Base-by-base conservation (phyloP, 2,329 filamentous ascomycete genomes). In the Exserohilum turcica region DNA sequence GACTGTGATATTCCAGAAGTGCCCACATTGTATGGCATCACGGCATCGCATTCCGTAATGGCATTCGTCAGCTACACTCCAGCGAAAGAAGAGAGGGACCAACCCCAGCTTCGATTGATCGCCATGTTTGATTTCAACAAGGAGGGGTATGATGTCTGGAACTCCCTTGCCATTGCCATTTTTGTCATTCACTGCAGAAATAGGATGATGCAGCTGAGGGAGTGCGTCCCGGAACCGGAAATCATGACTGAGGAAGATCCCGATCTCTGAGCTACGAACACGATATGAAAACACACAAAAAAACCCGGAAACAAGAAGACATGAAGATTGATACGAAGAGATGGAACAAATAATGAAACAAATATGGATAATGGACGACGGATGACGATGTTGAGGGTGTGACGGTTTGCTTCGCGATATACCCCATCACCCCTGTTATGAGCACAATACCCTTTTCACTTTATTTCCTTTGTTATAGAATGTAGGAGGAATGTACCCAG, bases 131-230 rank as follows among this genome's bases (percentile, higher is more conserved):
- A 86, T 63, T 79, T 84, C 49, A 76, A 75, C 3, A 77, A 82
- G 37, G 66, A 70, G 7, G 78, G 78, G 1, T 80, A 82, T 54
- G 84, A 86, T 63, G 82, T 86, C 2, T 87, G 84, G 84, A 85
- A 84, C 62, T 77, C 80, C 4, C 72, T 86, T 3, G 82, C 83
- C 0, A 59, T 86, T 43, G 81, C 83, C 0, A 82, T 86, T 52
- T 72, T 82, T 5, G 74, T 83, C 9, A 77, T 82, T 56, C 79
- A 83, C 64, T 78, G 80, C 47, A 77, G 83, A 5, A 79, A 81
- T 53, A 76, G 78, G 29, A 77, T 83, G 76, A 58, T 77, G 45
- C 68, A 76, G 48, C 70, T 83, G 18, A 74, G 76, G 35, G 67
- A 76, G 31, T 71, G 70, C 27, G 28, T 75, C 19, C 65, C 71